These are phyloP conservation scores for Neocucurbitaria cava DNA, from an alignment of 2,329 filamentous ascomycete species.

Conservation along the genomic window DNA sequence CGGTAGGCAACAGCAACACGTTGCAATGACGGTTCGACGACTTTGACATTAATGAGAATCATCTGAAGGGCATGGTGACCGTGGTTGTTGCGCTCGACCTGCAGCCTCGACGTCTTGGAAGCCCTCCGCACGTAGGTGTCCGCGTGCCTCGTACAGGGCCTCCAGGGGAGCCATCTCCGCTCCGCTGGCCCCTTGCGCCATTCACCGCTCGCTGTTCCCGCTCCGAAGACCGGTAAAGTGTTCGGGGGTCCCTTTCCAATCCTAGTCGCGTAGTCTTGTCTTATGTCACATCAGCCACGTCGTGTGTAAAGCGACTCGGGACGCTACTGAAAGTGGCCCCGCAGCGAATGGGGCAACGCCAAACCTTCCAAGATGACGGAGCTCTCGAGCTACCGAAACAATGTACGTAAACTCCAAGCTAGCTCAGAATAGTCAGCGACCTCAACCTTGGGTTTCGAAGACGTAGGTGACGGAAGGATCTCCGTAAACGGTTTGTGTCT, in stretches of 20 bases:
- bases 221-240: constrained; percentile 25
- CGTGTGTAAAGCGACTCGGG: constrained; percentile 17
- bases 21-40: too few relatives aligned
- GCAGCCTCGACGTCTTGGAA: neutral
- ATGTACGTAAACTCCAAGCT: constrained; percentile 33
- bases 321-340: constrained; percentile 7
- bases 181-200: constrained; percentile 23
- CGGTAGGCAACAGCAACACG: neutral
- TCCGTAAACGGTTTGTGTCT: neutral
- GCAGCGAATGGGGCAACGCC: constrained; percentile 18
- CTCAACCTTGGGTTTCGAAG: constrained; percentile 25
- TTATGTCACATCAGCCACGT: constrained; percentile 26
- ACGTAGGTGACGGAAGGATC: constrained; percentile 15
- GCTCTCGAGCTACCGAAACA: constrained; percentile 17
- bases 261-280: constrained; percentile 7
- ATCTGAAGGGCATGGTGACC: neutral
- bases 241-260: constrained; percentile 29
- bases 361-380: constrained; percentile 16
- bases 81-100: neutral
- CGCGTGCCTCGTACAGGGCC: too few relatives aligned
- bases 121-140: constrained; percentile 27
- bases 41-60: neutral
- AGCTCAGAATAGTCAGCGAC: constrained; percentile 18
- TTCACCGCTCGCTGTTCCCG: constrained; percentile 34
- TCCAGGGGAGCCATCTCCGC: constrained; percentile 33